These are phyloP conservation scores for Meredithiella fracta DNA, from an alignment of 2,329 filamentous ascomycete species.

Conservation along the genomic window DNA sequence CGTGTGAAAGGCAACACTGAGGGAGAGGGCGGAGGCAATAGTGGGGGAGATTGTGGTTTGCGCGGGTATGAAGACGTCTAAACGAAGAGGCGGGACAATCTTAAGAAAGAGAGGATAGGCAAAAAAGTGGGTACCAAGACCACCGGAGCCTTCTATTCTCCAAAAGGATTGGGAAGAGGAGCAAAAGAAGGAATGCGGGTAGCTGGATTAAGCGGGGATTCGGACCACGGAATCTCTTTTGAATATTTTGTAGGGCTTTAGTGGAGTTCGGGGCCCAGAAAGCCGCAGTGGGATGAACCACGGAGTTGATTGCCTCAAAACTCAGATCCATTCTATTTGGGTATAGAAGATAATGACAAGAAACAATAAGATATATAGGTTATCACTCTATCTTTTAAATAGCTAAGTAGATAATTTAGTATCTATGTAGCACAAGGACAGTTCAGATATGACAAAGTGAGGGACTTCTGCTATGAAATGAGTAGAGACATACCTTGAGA, in stretches of 20 bases:
- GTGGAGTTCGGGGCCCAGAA: constrained; percentile 19
- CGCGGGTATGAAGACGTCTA: constrained; percentile 42
- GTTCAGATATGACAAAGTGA: background rate
- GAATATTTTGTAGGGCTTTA: background rate
- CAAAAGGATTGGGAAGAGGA: constrained; percentile 30
- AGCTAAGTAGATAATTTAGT: background rate
- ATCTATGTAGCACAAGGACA: background rate
- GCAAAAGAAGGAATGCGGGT: constrained; percentile 43
- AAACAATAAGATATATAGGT: background rate
- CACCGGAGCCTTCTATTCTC: constrained; percentile 42
- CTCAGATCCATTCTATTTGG: constrained; percentile 34
- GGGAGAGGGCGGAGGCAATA: constrained; percentile 31
- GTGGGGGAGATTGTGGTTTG: constrained; percentile 25
- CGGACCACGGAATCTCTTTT: constrained; percentile 24
- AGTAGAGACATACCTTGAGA: background rate
- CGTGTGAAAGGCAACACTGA: constrained; percentile 38
- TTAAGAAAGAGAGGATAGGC: constrained; percentile 35
- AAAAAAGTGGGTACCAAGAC: constrained; percentile 41
- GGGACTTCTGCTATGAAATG: background rate
- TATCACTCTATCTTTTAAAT: no score
- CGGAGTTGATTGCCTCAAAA: constrained; percentile 34
- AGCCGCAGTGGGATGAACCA: constrained; percentile 42
- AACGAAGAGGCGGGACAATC: constrained; percentile 32
- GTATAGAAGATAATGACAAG: background rate
- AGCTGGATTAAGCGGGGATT: constrained; percentile 40